These are phyloP conservation scores for Cladophialophora chaetospira DNA, from an alignment of 2,329 filamentous ascomycete genomes.

Conservation along the genomic window DNA sequence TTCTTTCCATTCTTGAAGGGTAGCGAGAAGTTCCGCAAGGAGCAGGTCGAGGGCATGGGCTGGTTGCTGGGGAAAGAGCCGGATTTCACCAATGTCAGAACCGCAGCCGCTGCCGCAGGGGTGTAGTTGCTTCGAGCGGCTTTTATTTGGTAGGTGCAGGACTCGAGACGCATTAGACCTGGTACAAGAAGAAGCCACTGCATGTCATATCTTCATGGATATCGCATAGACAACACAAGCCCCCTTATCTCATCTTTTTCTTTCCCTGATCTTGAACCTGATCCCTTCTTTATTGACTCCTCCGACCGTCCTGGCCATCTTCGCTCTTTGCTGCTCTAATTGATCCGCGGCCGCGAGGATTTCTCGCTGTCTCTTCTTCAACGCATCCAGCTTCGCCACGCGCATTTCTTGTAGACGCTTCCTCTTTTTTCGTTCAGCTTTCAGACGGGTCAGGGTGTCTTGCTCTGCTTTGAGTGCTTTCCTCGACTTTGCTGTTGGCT, in stretches of 20 bases:
- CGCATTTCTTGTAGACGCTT: slow-evolving; percentile 53
- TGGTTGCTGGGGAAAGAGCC: slow-evolving; percentile 29
- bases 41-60: slow-evolving; percentile 31
- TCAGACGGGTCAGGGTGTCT: slow-evolving; percentile 41
- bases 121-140: slow-evolving; percentile 4
- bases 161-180: too few species aligned
- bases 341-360: slow-evolving; percentile 58
- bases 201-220: not conserved
- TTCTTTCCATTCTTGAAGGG: slow-evolving; percentile 34
- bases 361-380: slow-evolving; percentile 58
- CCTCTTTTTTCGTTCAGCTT: slow-evolving; percentile 49
- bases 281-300: slow-evolving; percentile 65
- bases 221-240: not conserved
- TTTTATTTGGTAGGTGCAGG: too few species aligned
- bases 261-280: slow-evolving; percentile 65
- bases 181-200: not conserved
- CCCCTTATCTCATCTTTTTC: slow-evolving; percentile 48
- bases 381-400: slow-evolving; percentile 52
- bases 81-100: slow-evolving; percentile 24
- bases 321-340: slow-evolving; percentile 61
- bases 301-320: slow-evolving; percentile 62
- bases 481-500: slow-evolving; percentile 42
- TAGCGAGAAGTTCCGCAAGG: slow-evolving; percentile 34
- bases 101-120: slow-evolving; percentile 14
- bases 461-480: slow-evolving; percentile 48